Evolutionary conservation across 768 basidiomycete genomes (phyloP).

Genomic region (Calocera cornea): DNA sequence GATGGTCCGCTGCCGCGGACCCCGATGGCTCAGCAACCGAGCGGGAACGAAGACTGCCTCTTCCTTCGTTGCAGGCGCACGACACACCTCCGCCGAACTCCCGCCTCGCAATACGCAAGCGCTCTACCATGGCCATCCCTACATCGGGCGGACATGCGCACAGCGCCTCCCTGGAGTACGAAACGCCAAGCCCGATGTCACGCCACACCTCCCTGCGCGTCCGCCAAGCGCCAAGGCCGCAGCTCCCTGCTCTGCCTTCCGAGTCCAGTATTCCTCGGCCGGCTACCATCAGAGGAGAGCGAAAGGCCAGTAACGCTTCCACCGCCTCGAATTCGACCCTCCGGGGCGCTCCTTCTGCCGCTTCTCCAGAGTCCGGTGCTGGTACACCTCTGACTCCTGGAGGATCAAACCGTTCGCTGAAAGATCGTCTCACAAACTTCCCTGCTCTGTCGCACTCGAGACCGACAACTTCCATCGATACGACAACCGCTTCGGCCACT

Average conservation of each 20-base stretch:
- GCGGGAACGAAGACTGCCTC: neutral
- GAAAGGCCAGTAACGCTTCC: neutral
- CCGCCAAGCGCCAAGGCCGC: neutral
- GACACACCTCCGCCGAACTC: neutral
- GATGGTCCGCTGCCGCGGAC: neutral
- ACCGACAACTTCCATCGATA: neutral
- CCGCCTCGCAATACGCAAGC: neutral
- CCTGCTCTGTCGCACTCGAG: neutral
- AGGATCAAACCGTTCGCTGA: neutral
- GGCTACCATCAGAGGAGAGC: neutral
- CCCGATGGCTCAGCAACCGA: neutral
- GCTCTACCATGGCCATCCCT: neutral
- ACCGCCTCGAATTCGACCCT: neutral
- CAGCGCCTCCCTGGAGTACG: neutral
- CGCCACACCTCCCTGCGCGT: neutral
- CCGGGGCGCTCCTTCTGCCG: neutral
- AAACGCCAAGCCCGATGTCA: neutral
- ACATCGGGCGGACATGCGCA: neutral
- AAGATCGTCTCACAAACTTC: neutral
- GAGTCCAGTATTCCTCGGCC: neutral
- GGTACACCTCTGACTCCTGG: neutral
- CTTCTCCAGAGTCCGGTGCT: neutral
- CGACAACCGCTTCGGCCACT: neutral
- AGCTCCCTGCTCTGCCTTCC: neutral
- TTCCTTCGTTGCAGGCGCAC: neutral